phyloP scores from a whole-genome alignment of 1,139 yeast genomes.

The Sugiyamaella xylanicola region DNA sequence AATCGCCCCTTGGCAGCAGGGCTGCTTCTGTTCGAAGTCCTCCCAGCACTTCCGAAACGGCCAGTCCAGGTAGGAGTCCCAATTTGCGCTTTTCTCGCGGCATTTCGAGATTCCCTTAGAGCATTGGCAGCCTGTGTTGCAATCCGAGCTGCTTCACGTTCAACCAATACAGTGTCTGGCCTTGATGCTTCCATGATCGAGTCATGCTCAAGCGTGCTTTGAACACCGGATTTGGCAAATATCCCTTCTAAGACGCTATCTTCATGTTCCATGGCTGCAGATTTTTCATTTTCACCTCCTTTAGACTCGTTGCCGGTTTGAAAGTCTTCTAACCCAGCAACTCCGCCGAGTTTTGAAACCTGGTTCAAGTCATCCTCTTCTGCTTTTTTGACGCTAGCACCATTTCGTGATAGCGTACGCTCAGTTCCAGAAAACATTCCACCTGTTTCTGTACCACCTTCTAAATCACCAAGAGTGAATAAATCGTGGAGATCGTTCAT shows the following conservation, averaged over 20 bases:
- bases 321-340: slow-evolving; percentile 55
- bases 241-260: slow-evolving; percentile 72
- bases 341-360: slow-evolving; percentile 59
- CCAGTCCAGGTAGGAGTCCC: slow-evolving; percentile 99
- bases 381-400: slow-evolving; percentile 27
- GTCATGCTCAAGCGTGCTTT: slow-evolving; percentile 78
- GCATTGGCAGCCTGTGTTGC: slow-evolving; percentile 81
- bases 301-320: slow-evolving; percentile 44
- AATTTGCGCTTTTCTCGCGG: slow-evolving; percentile 62
- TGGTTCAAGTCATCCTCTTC: slow-evolving; percentile 53
- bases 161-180: slow-evolving; percentile 59
- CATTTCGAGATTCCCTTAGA: slow-evolving; percentile 63
- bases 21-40: slow-evolving; percentile 35
- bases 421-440: slow-evolving; percentile 62
- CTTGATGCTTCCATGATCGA: slow-evolving; percentile 62
- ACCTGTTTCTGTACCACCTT: slow-evolving; percentile 62
- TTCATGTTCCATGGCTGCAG: slow-evolving; percentile 38
- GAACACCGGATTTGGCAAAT: slow-evolving; percentile 72
- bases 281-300: slow-evolving; percentile 24
- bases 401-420: slow-evolving; percentile 39
- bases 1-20: not conserved
- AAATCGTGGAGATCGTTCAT: slow-evolving; percentile 89
- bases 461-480: slow-evolving; percentile 79
- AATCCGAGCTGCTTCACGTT: slow-evolving; percentile 72
- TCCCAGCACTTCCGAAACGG: slow-evolving; percentile 81